Conservation (phyloP, 768 basidiomycete species). For the Gymnopilus junonius region DNA sequence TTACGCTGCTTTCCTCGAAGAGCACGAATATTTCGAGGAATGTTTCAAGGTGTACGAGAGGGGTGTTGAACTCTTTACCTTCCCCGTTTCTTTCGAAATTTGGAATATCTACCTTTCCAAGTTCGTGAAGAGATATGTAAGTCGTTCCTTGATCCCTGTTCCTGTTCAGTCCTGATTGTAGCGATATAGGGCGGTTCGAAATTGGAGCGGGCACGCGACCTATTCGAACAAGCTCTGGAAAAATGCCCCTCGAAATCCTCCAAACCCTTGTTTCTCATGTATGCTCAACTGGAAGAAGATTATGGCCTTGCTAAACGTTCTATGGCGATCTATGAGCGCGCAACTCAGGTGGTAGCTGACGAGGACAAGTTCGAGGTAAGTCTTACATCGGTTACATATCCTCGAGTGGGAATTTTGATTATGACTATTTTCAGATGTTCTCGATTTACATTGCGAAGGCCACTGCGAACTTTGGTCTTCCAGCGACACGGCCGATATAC, state of each 20-base stretch:
- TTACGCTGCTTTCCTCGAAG: constrained; percentile 95
- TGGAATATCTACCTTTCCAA: constrained; percentile 99
- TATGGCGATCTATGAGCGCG: constrained; percentile 95
- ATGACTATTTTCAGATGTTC: constrained; percentile 72
- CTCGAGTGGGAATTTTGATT: not conserved
- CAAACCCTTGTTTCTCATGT: constrained; percentile 95
- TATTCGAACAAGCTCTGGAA: constrained; percentile 97
- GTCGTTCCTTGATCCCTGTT: constrained; percentile 31
- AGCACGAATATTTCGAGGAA: constrained; percentile 98
- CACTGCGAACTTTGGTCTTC: constrained; percentile 92
- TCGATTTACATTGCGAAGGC: constrained; percentile 98
- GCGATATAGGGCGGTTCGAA: constrained; percentile 81
- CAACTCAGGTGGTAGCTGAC: constrained; percentile 82
- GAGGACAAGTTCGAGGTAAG: constrained; percentile 94
- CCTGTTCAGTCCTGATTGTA: not conserved
- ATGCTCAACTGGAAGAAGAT: constrained; percentile 95
- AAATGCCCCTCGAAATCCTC: constrained; percentile 95
- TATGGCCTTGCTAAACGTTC: constrained; percentile 93
- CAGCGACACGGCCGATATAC: constrained; percentile 96
- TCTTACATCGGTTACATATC: not conserved
- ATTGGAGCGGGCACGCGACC: constrained; percentile 92
- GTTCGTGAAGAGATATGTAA: constrained; percentile 94
- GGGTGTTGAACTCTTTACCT: constrained; percentile 96
- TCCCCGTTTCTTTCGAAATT: constrained; percentile 97
- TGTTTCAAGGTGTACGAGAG: constrained; percentile 99